A percentile compares a stretch with the other conserved stretches of the same genome.
phyloP scores from a whole-genome alignment of 805 yeast genomes.

The Schwanniomyces yamadae region DNA sequence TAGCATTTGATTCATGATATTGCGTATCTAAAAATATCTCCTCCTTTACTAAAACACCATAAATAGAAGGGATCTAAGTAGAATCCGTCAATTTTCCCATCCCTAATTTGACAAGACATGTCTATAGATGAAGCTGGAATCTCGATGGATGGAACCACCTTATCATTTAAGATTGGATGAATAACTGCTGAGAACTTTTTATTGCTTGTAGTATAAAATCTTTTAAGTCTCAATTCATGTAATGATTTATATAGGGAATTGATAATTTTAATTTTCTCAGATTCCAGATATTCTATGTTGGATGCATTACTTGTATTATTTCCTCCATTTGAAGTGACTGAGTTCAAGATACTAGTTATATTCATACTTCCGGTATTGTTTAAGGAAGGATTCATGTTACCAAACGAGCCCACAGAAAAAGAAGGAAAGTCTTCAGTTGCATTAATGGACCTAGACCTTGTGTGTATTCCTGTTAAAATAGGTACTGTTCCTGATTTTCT shows the following conservation, averaged over 20 bases:
- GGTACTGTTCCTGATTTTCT: slow-evolving; percentile 5
- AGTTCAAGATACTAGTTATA: slow-evolving; percentile 22
- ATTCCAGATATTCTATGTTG: slow-evolving; percentile 6
- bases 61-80: slow-evolving; percentile 26
- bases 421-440: slow-evolving; percentile 5
- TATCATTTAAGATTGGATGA: slow-evolving; percentile 38
- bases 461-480: slow-evolving; percentile 4
- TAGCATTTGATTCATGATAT: slow-evolving; percentile 8
- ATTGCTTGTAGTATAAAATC: slow-evolving; percentile 24
- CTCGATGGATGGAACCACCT: slow-evolving; percentile 37
- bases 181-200: slow-evolving; percentile 22
- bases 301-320: slow-evolving; percentile 2
- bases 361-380: slow-evolving; percentile 15
- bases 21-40: slow-evolving; percentile 37
- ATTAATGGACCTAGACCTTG: slow-evolving; percentile 2
- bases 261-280: slow-evolving; percentile 26
- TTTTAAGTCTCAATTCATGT: slow-evolving; percentile 33
- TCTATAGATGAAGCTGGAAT: slow-evolving; percentile 35
- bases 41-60: slow-evolving; percentile 41
- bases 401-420: slow-evolving; percentile 4
- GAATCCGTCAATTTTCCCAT: slow-evolving; percentile 37
- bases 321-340: slow-evolving; percentile 1
- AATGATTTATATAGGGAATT: slow-evolving; percentile 33
- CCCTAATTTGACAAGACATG: slow-evolving; percentile 29
- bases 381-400: slow-evolving; percentile 1